phyloP scores from a whole-genome alignment of 2,329 filamentous ascomycete genomes.

The Alternaria brassicae region DNA sequence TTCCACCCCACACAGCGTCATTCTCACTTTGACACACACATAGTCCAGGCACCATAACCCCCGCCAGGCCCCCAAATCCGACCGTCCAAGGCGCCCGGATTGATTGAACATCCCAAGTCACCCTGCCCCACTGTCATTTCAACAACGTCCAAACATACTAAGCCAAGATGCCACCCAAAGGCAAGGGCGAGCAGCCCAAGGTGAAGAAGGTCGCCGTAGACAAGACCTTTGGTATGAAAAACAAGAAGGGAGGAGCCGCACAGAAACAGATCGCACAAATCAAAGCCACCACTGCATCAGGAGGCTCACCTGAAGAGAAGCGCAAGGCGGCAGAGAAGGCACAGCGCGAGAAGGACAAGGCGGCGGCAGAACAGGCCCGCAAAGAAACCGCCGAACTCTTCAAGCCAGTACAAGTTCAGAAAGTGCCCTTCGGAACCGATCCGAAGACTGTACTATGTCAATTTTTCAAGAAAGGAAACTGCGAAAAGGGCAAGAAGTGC shows the following conservation, averaged over 20 bases:
- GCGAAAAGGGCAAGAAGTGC: slow-evolving; percentile 92
- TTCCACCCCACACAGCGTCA: slow-evolving; percentile 45
- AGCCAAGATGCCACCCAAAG: slow-evolving; percentile 74
- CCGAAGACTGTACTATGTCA: slow-evolving; percentile 97
- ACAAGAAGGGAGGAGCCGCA: slow-evolving; percentile 93
- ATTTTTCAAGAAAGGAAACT: slow-evolving; percentile 96
- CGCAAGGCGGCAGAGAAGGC: slow-evolving; percentile 71
- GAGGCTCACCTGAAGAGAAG: slow-evolving; percentile 85
- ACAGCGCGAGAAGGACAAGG: slow-evolving; percentile 83
- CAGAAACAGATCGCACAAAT: slow-evolving; percentile 92
- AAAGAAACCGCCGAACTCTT: slow-evolving; percentile 82
- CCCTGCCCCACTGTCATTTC: slow-evolving; percentile 14
- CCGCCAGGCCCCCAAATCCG: slow-evolving; percentile 26
- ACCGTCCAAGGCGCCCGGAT: slow-evolving; percentile 12
- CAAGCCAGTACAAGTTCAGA: slow-evolving; percentile 94
- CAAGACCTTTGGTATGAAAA: slow-evolving; percentile 99
- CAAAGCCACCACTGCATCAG: slow-evolving; percentile 65
- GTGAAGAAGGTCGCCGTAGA: slow-evolving; percentile 77
- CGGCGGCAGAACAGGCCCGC: slow-evolving; percentile 83
- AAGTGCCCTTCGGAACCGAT: slow-evolving; percentile 96
- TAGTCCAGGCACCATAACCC: slow-evolving; percentile 23
- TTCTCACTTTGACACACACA: slow-evolving; percentile 44
- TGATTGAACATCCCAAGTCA: slow-evolving; percentile 1
- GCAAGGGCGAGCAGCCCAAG: slow-evolving; percentile 55
- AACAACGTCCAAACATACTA: slow-evolving; percentile 16